Conservation (phyloP, 2,329 filamentous ascomycete genomes). For the Gnomoniopsis sp. region DNA sequence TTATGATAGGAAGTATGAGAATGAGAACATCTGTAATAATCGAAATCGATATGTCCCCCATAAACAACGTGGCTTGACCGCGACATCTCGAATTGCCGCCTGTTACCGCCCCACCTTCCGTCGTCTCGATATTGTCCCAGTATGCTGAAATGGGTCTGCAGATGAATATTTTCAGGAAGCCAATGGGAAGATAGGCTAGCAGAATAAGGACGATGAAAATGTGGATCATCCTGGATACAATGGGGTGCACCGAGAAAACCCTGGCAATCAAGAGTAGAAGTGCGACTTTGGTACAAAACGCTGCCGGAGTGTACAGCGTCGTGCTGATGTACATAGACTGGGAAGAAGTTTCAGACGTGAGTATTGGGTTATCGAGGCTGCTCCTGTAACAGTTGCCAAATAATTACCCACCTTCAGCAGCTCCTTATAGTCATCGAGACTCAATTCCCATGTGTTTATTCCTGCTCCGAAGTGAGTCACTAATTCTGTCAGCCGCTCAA, state of each 20-base stretch:
- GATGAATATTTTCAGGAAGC: constrained; percentile 3
- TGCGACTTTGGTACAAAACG: constrained; percentile 22
- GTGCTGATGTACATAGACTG: constrained; percentile 3
- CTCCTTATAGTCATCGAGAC: background rate
- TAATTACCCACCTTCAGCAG: constrained; percentile 1
- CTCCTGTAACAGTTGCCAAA: background rate
- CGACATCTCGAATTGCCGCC: constrained; percentile 23
- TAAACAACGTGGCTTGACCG: constrained; percentile 30
- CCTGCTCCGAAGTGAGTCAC: constrained; percentile 2
- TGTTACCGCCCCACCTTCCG: background rate
- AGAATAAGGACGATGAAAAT: constrained; percentile 26
- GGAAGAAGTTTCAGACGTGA: background rate
- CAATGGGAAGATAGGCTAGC: background rate
- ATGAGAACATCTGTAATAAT: constrained; percentile 33
- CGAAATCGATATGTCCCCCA: constrained; percentile 30
- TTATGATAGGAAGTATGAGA: constrained; percentile 30
- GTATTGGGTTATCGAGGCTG: background rate
- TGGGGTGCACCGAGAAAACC: constrained; percentile 17
- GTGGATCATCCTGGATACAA: constrained; percentile 24
- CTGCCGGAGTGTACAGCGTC: constrained; percentile 3
- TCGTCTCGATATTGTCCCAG: constrained; percentile 13
- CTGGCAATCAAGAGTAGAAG: constrained; percentile 30
- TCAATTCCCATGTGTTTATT: background rate
- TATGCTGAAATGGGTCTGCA: constrained; percentile 4
- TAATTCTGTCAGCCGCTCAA: background rate